These are phyloP conservation scores for Fraxinus cuspidata DNA, from an alignment of 257 asterid genomes.

Conservation along the genomic window DNA sequence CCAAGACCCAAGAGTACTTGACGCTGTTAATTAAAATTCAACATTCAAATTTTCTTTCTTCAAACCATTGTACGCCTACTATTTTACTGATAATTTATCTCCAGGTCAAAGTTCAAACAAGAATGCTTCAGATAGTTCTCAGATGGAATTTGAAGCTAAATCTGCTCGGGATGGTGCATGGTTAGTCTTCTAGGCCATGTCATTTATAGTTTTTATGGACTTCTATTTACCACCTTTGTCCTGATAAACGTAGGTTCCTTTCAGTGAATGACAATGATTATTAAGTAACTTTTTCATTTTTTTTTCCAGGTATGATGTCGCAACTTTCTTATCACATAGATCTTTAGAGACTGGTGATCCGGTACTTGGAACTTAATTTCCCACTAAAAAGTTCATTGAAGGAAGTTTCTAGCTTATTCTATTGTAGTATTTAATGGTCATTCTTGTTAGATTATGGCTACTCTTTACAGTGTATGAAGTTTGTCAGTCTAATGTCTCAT, in stretches of 20 bases:
- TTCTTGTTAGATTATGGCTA: slow-evolving; percentile 17
- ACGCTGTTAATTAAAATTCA: background rate
- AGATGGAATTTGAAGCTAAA: slow-evolving; percentile 70
- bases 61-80: background rate
- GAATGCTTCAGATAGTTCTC: slow-evolving; percentile 45
- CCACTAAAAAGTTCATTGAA: slow-evolving; percentile 19
- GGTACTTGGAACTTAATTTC: slow-evolving; percentile 51
- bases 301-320: slow-evolving; percentile 78
- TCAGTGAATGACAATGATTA: slow-evolving; percentile 13
- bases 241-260: slow-evolving; percentile 1
- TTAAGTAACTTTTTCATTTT: background rate
- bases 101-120: slow-evolving; percentile 42
- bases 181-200: slow-evolving; percentile 42
- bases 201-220: slow-evolving; percentile 14
- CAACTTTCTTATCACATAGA: slow-evolving; percentile 67
- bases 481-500: background rate
- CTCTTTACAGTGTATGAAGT: slow-evolving; percentile 5
- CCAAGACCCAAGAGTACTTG: background rate
- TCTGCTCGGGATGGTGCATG: slow-evolving; percentile 86
- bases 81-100: slow-evolving; percentile 1
- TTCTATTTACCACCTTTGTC: background rate
- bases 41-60: background rate
- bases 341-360: slow-evolving; percentile 72
- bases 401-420: slow-evolving; percentile 15
- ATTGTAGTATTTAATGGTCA: slow-evolving; percentile 15